Conservation (phyloP, 1,284 basidiomycete genomes). For the Ceratobasidium sp. region DNA sequence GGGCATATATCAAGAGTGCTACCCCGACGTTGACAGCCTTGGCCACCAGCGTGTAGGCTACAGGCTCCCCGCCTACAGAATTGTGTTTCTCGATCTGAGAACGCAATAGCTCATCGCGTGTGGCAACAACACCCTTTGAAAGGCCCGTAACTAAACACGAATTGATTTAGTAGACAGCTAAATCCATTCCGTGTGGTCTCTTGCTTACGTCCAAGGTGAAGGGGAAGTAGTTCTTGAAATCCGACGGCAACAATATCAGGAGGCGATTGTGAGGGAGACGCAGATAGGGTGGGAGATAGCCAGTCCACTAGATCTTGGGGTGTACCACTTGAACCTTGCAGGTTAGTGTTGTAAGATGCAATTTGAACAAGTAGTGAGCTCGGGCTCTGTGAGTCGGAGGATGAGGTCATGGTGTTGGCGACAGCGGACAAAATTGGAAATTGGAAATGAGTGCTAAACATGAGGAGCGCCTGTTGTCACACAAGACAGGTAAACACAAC, state of each 20-base stretch:
- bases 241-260: slow-evolving; percentile 89
- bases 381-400: neutral
- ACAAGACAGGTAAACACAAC: too few species aligned
- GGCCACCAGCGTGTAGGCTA: slow-evolving; percentile 71
- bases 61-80: slow-evolving; percentile 67
- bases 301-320: slow-evolving; percentile 86
- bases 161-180: slow-evolving; percentile 25
- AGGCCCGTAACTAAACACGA: slow-evolving; percentile 66
- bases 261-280: slow-evolving; percentile 58
- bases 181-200: slow-evolving; percentile 30
- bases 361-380: slow-evolving; percentile 70
- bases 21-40: slow-evolving; percentile 82
- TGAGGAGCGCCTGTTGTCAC: too few species aligned
- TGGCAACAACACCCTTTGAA: slow-evolving; percentile 69
- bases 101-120: slow-evolving; percentile 70
- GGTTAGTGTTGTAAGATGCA: slow-evolving; percentile 86
- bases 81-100: slow-evolving; percentile 73
- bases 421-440: slow-evolving; percentile 75
- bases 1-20: slow-evolving; percentile 82
- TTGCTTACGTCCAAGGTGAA: slow-evolving; percentile 79
- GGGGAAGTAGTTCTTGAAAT: slow-evolving; percentile 87
- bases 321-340: slow-evolving; percentile 73
- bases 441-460: too few species aligned
- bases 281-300: slow-evolving; percentile 79
- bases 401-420: slow-evolving; percentile 49